A percentile compares a stretch with the other conserved stretches of the same genome.
phyloP scores from a whole-genome alignment of 495 filamentous ascomycete species.

The Durotheca rogersii region DNA sequence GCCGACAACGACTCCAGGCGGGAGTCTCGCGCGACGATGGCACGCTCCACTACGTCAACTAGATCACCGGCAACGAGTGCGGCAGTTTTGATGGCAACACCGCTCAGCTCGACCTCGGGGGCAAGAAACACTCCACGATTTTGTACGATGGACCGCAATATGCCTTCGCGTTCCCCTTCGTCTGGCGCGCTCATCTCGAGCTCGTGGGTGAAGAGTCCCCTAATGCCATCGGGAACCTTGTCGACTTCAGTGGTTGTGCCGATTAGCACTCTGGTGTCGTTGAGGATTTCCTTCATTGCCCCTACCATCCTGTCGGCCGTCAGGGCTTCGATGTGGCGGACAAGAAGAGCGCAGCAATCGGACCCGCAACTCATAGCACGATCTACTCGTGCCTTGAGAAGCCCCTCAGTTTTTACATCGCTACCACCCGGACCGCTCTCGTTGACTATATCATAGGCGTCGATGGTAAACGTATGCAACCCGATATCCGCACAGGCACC shows the following conservation, averaged over 20 bases:
- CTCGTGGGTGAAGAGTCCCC: constrained; percentile 92
- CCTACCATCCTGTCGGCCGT: constrained; percentile 86
- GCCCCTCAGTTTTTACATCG: constrained; percentile 90
- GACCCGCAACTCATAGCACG: constrained; percentile 84
- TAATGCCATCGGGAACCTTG: constrained; percentile 84
- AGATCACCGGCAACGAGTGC: constrained; percentile 93
- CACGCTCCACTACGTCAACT: constrained; percentile 90
- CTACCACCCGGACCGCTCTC: constrained; percentile 82
- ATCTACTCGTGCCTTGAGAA: constrained; percentile 82
- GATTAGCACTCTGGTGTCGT: constrained; percentile 73
- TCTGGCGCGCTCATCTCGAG: constrained; percentile 92
- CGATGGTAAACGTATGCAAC: constrained; percentile 83
- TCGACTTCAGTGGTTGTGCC: constrained; percentile 95
- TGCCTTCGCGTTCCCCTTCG: constrained; percentile 87
- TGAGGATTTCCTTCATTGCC: constrained; percentile 75
- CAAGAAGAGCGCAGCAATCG: constrained; percentile 75
- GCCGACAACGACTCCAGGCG: constrained; percentile 70
- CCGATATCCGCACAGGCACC: constrained; percentile 86
- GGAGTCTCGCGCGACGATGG: constrained; percentile 68
- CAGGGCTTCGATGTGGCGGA: constrained; percentile 86
- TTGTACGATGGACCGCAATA: constrained; percentile 73
- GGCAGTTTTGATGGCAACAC: constrained; percentile 90
- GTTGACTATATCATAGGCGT: constrained; percentile 89
- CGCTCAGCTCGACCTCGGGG: constrained; percentile 75
- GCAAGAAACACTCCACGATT: constrained; percentile 71